Conservation (phyloP, 108 stramenopile genomes). For the Tribonema minus region DNA sequence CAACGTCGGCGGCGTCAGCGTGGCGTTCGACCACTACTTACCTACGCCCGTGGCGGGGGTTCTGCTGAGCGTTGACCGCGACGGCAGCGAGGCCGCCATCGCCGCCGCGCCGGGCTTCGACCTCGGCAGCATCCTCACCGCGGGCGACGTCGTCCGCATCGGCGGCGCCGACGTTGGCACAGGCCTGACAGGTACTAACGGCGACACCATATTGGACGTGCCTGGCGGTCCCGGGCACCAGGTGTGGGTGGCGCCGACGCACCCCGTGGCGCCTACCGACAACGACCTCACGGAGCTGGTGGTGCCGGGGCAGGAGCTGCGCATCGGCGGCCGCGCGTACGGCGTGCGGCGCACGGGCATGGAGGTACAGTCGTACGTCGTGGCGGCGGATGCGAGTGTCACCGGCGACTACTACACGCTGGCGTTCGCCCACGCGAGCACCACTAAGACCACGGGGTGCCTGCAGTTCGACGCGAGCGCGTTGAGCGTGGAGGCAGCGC, state of each 20-base stretch:
- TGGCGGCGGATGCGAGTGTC: conserved; percentile 41
- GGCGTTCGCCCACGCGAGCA: conserved; percentile 36
- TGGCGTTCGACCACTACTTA: conserved; percentile 20
- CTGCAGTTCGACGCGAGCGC: conserved; percentile 63
- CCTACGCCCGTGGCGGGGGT: conserved; percentile 55
- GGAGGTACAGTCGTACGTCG: conserved; percentile 63
- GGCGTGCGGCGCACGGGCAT: conserved; percentile 3
- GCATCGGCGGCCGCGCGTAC: conserved; percentile 48
- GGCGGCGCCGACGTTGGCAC: conserved; percentile 38
- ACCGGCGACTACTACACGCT: conserved; percentile 45
- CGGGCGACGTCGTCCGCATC: conserved; percentile 65
- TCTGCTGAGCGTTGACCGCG: conserved; percentile 51
- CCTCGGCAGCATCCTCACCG: conserved; percentile 58
- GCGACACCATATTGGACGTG: conserved; percentile 45
- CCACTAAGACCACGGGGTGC: conserved; percentile 57
- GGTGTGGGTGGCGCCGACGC: too few species aligned
- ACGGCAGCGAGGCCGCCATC: conserved; percentile 45
- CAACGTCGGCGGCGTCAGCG: conserved; percentile 60
- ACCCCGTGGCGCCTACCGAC: conserved; percentile 36
- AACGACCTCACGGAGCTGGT: conserved; percentile 41
- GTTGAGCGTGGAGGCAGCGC: conserved; percentile 47
- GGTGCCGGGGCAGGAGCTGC: conserved; percentile 50
- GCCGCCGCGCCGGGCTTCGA: conserved; percentile 38
- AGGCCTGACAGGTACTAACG: conserved; percentile 59
- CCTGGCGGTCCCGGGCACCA: conserved; percentile 34